Conservation (phyloP, 495 filamentous ascomycete genomes). For the Ramalina intermedia region DNA sequence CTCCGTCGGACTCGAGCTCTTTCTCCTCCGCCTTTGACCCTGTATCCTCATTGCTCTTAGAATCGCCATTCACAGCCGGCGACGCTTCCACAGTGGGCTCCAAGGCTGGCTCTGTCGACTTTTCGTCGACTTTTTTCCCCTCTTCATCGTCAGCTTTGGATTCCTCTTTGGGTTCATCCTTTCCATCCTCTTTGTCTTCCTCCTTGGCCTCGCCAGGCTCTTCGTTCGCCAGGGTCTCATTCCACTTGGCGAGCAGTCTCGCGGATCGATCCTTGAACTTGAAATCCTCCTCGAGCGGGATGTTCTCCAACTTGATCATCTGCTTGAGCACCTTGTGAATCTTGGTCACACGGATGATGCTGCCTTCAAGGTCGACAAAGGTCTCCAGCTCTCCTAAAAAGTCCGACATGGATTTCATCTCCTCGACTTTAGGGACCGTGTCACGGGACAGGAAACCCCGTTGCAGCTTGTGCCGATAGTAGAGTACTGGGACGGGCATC, state of each 20-base stretch:
- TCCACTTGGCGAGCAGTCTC: conserved; percentile 66
- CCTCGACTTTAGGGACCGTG: conserved; percentile 67
- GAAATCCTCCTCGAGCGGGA: conserved; percentile 75
- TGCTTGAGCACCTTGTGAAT: conserved; percentile 90
- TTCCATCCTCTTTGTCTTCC: background rate
- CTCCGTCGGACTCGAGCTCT: too few species aligned
- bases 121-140: conserved; percentile 17
- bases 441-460: conserved; percentile 78
- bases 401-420: conserved; percentile 71
- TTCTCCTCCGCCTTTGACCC: background rate
- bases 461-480: conserved; percentile 78
- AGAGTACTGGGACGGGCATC: conserved; percentile 41
- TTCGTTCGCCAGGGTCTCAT: conserved; percentile 53
- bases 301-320: conserved; percentile 66
- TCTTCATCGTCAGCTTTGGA: conserved; percentile 25
- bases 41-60: background rate
- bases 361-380: conserved; percentile 64
- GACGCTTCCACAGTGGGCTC: background rate
- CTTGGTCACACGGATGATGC: conserved; percentile 72
- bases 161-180: conserved; percentile 32
- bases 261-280: conserved; percentile 68
- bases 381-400: conserved; percentile 68
- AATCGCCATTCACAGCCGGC: background rate
- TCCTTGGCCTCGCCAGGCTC: conserved; percentile 21
- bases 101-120: conserved; percentile 13